Conservation (phyloP, 2,329 filamentous ascomycete species). For the Paradendryphiella salina region DNA sequence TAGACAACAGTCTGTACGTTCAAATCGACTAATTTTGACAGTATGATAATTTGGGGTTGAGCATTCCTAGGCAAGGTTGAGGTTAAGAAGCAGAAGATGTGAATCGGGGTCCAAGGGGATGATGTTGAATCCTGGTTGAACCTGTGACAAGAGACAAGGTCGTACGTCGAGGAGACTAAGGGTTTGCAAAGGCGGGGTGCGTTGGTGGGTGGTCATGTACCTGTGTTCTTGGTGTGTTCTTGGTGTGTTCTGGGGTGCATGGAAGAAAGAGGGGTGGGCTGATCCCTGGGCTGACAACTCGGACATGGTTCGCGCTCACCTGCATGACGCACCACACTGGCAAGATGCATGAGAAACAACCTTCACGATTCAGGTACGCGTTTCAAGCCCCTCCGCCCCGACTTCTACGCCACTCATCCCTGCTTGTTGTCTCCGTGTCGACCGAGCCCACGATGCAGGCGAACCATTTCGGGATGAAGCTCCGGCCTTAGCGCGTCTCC, state of each 20-base stretch:
- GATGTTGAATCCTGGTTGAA: no score
- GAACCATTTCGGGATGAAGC: conserved; percentile 7
- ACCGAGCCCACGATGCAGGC: conserved; percentile 6
- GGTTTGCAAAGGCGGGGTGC: no score
- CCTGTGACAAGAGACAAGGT: no score
- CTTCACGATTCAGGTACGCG: conserved; percentile 9
- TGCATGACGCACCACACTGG: not conserved
- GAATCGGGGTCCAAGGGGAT: no score
- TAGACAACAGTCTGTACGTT: no score
- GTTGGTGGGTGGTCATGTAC: not conserved
- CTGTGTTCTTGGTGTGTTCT: not conserved
- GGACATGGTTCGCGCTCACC: not conserved
- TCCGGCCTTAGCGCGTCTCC: conserved; percentile 18
- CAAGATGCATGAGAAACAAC: not conserved
- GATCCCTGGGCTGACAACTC: not conserved
- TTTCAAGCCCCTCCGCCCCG: conserved; percentile 4
- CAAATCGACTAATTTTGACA: no score
- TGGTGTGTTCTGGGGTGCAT: conserved; percentile 1
- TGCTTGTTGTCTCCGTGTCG: conserved; percentile 6
- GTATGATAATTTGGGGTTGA: no score
- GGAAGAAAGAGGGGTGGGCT: not conserved
- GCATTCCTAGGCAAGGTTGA: no score
- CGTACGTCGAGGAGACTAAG: no score
- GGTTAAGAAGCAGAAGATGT: no score
- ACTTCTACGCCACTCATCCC: conserved; percentile 8